phyloP scores from a whole-genome alignment of 306 rosid genomes.

The Dalbergia cultrata region DNA sequence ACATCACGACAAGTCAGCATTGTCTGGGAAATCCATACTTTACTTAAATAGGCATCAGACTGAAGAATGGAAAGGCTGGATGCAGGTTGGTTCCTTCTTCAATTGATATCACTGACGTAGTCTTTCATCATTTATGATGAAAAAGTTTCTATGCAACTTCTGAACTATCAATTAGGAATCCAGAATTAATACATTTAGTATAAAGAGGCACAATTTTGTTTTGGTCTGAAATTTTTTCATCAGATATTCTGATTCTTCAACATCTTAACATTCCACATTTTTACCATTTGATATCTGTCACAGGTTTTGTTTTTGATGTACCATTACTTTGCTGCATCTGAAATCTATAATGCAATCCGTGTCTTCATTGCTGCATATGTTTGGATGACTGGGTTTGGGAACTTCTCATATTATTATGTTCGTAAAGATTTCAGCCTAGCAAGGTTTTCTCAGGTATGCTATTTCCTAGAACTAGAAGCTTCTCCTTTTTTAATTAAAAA shows the following conservation, averaged over 20 bases:
- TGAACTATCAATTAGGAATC: conserved; percentile 4
- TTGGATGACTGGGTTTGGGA: conserved; percentile 99
- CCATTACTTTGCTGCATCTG: conserved; percentile 92
- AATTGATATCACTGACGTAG: conserved; percentile 34
- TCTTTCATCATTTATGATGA: conserved; percentile 35
- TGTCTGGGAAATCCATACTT: conserved; percentile 87
- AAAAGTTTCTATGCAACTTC: conserved; percentile 1
- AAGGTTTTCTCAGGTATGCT: conserved; percentile 88
- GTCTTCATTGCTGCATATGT: conserved; percentile 91
- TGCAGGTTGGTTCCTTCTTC: conserved; percentile 80
- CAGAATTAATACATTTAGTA: conserved; percentile 23
- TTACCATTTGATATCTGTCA: conserved; percentile 40
- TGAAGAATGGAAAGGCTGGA: conserved; percentile 99
- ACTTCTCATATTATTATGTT: conserved; percentile 91
- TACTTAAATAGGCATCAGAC: conserved; percentile 98
- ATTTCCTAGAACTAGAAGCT: conserved; percentile 42
- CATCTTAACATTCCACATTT: conserved; percentile 38
- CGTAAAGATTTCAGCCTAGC: conserved; percentile 94
- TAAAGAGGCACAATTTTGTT: conserved; percentile 15
- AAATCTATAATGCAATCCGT: conserved; percentile 88
- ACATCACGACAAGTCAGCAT: conserved; percentile 86
- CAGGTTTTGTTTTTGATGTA: conserved; percentile 94
- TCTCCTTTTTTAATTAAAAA: conserved; percentile 4
- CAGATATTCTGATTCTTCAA: conserved; percentile 39
- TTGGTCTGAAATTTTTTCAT: conserved; percentile 22